Conservation (phyloP, 768 basidiomycete genomes). For the Steccherinum ochraceum region DNA sequence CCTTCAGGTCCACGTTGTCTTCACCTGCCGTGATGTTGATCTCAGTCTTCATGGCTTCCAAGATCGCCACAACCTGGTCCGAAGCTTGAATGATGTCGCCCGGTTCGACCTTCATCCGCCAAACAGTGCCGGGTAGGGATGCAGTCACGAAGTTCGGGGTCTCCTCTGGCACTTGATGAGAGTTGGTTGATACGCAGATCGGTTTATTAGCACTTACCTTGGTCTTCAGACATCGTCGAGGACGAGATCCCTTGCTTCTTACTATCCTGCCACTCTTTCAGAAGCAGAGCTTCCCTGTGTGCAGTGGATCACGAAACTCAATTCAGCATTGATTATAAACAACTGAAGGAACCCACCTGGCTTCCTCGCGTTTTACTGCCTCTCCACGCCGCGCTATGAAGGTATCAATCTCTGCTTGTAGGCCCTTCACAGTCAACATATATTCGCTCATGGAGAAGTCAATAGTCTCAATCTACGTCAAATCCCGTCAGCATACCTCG, state of each 20-base stretch:
- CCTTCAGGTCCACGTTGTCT: conserved; percentile 36
- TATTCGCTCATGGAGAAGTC: conserved; percentile 50
- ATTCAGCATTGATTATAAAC: too few species aligned
- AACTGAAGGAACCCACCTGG: too few species aligned
- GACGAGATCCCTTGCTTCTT: conserved; percentile 12
- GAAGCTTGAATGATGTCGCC: conserved; percentile 37
- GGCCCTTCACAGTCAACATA: conserved; percentile 31
- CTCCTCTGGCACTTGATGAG: neutral
- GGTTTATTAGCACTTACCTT: too few species aligned
- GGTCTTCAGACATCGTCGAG: too few species aligned
- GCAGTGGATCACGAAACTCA: too few species aligned
- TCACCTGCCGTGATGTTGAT: conserved; percentile 42
- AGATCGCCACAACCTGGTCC: conserved; percentile 39
- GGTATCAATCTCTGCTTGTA: conserved; percentile 33
- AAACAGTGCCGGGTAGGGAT: conserved; percentile 40
- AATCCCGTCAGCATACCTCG: neutral
- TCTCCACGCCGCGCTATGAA: conserved; percentile 36
- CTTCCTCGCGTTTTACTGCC: conserved; percentile 33
- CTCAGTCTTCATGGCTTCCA: conserved; percentile 67
- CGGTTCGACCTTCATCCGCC: conserved; percentile 41
- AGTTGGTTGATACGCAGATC: too few species aligned
- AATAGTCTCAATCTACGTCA: conserved; percentile 44
- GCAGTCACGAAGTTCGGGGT: conserved; percentile 10
- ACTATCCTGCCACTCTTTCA: conserved; percentile 36
- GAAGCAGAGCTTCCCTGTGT: conserved; percentile 34